Percentiles rank a stretch among this genome's conserved stretches.
Conservation (phyloP, 441 rosid genomes). For the Viola pubescens region DNA sequence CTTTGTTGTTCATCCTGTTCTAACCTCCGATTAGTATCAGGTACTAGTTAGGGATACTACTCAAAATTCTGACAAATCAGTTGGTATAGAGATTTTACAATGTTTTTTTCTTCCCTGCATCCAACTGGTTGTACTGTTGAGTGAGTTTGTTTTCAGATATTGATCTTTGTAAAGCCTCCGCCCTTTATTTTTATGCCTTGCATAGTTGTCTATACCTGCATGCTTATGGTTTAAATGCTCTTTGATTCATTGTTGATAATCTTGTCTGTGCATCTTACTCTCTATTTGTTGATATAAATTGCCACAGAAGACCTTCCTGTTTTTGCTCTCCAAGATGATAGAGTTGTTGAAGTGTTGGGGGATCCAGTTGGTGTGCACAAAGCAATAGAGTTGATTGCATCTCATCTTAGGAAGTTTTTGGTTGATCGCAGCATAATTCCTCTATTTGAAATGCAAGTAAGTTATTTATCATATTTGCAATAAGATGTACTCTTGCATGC, state of each 20-base stretch:
- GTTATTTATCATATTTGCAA: slow-evolving; percentile 15
- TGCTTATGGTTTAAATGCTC: not conserved
- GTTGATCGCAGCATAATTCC: slow-evolving; percentile 93
- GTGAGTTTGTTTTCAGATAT: not conserved
- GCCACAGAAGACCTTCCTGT: slow-evolving; percentile 79
- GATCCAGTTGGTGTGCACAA: slow-evolving; percentile 77
- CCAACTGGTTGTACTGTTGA: too few species aligned
- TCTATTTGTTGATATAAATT: slow-evolving; percentile 15
- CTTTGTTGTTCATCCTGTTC: too few species aligned
- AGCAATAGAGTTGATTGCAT: slow-evolving; percentile 84
- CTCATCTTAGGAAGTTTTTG: slow-evolving; percentile 88
- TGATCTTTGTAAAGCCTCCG: not conserved
- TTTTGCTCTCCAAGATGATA: slow-evolving; percentile 94
- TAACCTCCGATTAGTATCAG: too few species aligned
- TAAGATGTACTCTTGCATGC: not conserved
- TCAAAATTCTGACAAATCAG: too few species aligned
- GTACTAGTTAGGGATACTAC: too few species aligned
- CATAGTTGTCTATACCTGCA: not conserved
- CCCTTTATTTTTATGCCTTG: not conserved
- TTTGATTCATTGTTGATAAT: not conserved
- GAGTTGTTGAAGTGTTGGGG: slow-evolving; percentile 91
- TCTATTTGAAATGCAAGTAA: slow-evolving; percentile 74
- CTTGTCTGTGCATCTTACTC: not conserved
- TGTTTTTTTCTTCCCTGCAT: too few species aligned
- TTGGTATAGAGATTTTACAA: too few species aligned